Evolutionary conservation across 1,284 basidiomycete genomes (phyloP).

Genomic region (Ceratobasidium sp.): DNA sequence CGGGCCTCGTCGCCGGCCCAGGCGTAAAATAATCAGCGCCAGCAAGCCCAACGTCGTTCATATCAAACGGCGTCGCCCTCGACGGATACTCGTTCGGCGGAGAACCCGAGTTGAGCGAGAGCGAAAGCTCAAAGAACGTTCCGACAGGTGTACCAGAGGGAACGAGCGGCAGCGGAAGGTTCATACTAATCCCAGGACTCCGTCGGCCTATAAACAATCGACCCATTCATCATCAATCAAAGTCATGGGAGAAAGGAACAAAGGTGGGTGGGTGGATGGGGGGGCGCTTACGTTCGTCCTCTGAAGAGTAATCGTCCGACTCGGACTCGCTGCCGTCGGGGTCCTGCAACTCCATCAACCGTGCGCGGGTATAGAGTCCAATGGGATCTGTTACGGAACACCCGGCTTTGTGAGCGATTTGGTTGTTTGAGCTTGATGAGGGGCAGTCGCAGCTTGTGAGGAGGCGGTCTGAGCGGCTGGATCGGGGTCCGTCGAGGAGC

Average conservation of each 20-base stretch:
- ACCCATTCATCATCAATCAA: neutral
- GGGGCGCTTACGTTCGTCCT: slow-evolving; percentile 26
- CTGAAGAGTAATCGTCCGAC: slow-evolving; percentile 15
- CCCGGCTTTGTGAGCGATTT: slow-evolving; percentile 1
- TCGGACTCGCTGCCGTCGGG: slow-evolving; percentile 9
- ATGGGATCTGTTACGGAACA: slow-evolving; percentile 8
- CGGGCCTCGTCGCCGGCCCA: slow-evolving; percentile 12
- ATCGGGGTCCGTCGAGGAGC: slow-evolving; percentile 6
- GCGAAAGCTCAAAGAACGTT: slow-evolving; percentile 24
- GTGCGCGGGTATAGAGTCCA: slow-evolving; percentile 9
- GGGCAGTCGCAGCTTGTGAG: slow-evolving; percentile 24
- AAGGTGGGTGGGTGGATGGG: neutral
- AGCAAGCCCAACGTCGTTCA: slow-evolving; percentile 12
- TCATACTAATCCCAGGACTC: neutral
- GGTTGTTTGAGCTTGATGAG: neutral
- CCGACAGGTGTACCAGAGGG: slow-evolving; percentile 22
- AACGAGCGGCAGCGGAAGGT: slow-evolving; percentile 4
- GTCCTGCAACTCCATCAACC: slow-evolving; percentile 20
- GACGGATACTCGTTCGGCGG: slow-evolving; percentile 1
- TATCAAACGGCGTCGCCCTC: neutral
- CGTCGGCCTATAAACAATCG: neutral
- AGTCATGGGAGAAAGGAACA: neutral
- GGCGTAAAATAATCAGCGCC: slow-evolving; percentile 34
- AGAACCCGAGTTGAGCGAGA: neutral
- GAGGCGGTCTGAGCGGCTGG: neutral